Conservation (phyloP, 139 green algal genomes). For the Desmodesmus armatus region DNA sequence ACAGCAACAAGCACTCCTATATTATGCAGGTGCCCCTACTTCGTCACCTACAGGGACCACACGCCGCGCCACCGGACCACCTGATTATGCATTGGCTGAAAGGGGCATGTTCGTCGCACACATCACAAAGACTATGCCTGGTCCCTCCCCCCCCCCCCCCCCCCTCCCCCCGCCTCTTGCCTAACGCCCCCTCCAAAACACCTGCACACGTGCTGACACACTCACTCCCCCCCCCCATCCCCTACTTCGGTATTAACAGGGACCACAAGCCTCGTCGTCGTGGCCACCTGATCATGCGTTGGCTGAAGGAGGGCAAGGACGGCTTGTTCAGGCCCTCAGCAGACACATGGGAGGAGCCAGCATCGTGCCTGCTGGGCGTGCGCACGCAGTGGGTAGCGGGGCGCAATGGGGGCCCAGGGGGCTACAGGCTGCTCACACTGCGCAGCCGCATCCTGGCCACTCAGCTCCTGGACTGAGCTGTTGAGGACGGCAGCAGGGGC, state of each 20-base stretch:
- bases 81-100: too few relatives aligned
- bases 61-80: too few relatives aligned
- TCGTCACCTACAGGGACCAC: too few relatives aligned
- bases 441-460: constrained; percentile 57
- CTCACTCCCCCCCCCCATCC: neutral
- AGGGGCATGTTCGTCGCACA: too few relatives aligned
- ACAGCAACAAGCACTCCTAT: too few relatives aligned
- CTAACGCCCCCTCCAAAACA: too few relatives aligned
- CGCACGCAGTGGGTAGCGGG: constrained; percentile 49
- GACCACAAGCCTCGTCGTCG: neutral
- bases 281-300: constrained; percentile 51
- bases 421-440: constrained; percentile 57
- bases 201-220: neutral
- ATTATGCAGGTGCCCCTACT: too few relatives aligned
- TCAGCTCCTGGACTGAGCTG: constrained; percentile 42
- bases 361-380: constrained; percentile 51
- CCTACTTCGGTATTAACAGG: constrained; percentile 21
- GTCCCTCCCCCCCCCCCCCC: too few relatives aligned
- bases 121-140: too few relatives aligned
- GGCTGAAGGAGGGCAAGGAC: constrained; percentile 63
- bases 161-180: too few relatives aligned
- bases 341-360: constrained; percentile 58
- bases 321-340: constrained; percentile 59
- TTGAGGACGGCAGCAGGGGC: neutral
- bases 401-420: neutral